Evolutionary conservation across 2,329 filamentous ascomycete genomes (phyloP), one percentile per base, ranked within the genome.

Genomic region (Paecilomyces sp.): DNA sequence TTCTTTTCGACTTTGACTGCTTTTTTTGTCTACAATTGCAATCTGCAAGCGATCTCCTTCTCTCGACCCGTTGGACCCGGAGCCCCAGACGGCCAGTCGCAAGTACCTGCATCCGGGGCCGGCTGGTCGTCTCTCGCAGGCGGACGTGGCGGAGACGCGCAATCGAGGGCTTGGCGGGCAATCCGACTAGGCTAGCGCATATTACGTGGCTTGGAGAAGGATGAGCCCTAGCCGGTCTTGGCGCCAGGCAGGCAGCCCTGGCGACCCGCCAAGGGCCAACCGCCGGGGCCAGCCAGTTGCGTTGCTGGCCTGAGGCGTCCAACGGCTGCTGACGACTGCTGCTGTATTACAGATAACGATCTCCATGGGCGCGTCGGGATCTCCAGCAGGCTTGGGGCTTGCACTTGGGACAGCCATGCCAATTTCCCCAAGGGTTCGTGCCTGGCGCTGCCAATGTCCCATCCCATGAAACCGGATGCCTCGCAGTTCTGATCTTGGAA

Each of bases 141-240:
- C 60, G 60, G 53, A 54, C 59, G 62, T 66, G 68, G 65, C 68
- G 71, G 70, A 73, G 71, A 73, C 72, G 71, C 72, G 72, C 72
- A 74, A 74, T 71, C 71, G 66, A 70, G 68, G 70, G 68, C 72
- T 74, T 74, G 72, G 71, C 71, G 66, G 57, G 58, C 62, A 36
- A 61, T 63, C 62, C 63, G 69, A 72, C 71, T 66, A 66, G 68
- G 65, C 67, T 65, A 71, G 68, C 66, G 65, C 63, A 60, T 60
- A 64, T 58, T 55, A 36, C 8, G 13, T 58, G 51, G 57, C 69
- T 67, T 28, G 22, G 51, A 13, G 51, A 11, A 53, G 8, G 28
- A 30, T 69, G 58, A 7, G 7, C 60, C n/a, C 67, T 71, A 71
- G 58, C 68, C 60, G 4, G 12, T 63, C 67, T 55, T 56, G 58